Base-by-base conservation (phyloP, 129 eudicot species). In the Escallonia rubra region DNA sequence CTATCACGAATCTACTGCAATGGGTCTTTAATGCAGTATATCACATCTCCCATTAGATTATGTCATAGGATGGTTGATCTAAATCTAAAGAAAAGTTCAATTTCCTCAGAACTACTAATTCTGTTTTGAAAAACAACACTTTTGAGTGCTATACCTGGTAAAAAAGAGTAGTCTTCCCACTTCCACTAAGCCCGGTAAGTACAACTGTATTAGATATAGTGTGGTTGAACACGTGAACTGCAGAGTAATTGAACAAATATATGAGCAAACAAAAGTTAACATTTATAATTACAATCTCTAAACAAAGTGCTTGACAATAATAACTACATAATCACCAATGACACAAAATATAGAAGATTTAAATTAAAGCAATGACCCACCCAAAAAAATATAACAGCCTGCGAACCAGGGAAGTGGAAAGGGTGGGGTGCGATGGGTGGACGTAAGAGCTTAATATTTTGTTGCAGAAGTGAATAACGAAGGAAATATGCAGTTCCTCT, bases 111-210 rank as follows among this genome's bases (percentile, higher is more conserved):
- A 23, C 34, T 23, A 1, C 34, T 23, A 23, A 23, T 23, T 23
- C 34, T 23, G 34, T 23, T 23, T 23, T 23, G 1, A 0, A 23
- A 23, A 23, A 53, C 10, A 16, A 11, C 12, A n/a, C 41, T 15
- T 23, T 23, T 11, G 40, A 54, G 61, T 12, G 48, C 74, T 79
- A 2, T 23, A 89, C 98, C 89, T 86, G 95, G 81, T 89, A 89
- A 65, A 89, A 93, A 8, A 93, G 95, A 76, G 84, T 85, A 59
- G 96, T 89, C 63, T 92, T 93, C 15, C 98, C 98, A 70, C 96
- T 77, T 74, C 96, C 98, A 74, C 92, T 84, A 65, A 93, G 90
- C 57, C 98, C 98, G 63, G 83, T 83, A 43, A 93, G 86, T 41
- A 93, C 87, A 69, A 93, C 68, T 57, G 95, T 86, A 72, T 89